Percentiles rank a stretch among this genome's conserved stretches.
Conservation (phyloP, 2,329 filamentous ascomycete genomes). For the Fusarium irregulare region DNA sequence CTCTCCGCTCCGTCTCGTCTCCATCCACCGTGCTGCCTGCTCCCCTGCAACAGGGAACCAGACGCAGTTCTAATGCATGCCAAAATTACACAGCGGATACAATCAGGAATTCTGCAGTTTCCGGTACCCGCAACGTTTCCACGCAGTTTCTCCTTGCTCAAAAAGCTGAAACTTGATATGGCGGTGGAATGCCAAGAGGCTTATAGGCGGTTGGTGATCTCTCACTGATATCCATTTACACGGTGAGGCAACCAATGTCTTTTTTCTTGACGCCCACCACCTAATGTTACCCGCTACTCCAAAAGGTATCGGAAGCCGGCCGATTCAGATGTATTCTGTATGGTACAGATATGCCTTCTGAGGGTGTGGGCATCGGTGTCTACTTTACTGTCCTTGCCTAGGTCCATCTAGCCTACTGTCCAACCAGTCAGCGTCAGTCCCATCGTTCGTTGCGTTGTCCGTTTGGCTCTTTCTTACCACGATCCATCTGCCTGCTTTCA, state of each 20-base stretch:
- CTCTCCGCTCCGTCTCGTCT: conserved; percentile 23
- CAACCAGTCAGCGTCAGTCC: conserved; percentile 41
- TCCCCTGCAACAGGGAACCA: conserved; percentile 23
- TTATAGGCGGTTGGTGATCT: conserved; percentile 22
- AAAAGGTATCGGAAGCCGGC: conserved; percentile 44
- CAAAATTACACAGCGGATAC: conserved; percentile 36
- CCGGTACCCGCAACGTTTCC: conserved; percentile 21
- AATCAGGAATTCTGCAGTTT: conserved; percentile 27
- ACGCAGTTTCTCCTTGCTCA: conserved; percentile 14
- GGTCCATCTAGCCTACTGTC: conserved; percentile 39
- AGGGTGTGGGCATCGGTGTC: conserved; percentile 45
- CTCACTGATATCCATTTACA: conserved; percentile 36
- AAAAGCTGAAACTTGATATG: conserved; percentile 16
- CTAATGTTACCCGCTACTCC: conserved; percentile 38
- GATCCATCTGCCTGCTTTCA: conserved; percentile 37
- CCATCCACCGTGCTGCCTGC: conserved; percentile 27
- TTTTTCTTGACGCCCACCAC: conserved; percentile 27
- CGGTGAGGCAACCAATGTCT: conserved; percentile 30
- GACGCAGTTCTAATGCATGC: conserved; percentile 37
- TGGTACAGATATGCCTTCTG: conserved; percentile 33
- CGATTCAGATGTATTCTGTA: conserved; percentile 35
- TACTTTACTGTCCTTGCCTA: conserved; percentile 29
- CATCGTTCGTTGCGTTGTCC: conserved; percentile 36
- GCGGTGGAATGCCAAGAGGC: conserved; percentile 25
- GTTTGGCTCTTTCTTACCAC: conserved; percentile 38